A percentile compares a stretch with the other conserved stretches of the same genome.
Conservation (phyloP, 768 basidiomycete genomes). For the Leccinum truebloodii region DNA sequence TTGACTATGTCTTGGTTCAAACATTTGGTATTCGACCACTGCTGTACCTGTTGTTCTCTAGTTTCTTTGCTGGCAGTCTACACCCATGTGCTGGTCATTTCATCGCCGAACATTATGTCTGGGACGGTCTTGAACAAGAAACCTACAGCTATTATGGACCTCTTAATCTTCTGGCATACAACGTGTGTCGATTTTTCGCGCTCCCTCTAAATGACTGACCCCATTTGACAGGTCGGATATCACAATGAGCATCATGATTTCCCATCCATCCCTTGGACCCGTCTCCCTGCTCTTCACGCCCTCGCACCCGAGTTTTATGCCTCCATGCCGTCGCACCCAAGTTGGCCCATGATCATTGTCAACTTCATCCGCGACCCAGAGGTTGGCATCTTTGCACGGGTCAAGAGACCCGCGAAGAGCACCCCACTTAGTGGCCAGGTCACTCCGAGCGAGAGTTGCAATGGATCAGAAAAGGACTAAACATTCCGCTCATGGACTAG, state of each 20-base stretch:
- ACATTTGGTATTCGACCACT: slow-evolving; percentile 50
- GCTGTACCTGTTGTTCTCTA: slow-evolving; percentile 82
- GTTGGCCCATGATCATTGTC: slow-evolving; percentile 93
- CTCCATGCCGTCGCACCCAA: slow-evolving; percentile 79
- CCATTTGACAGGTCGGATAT: slow-evolving; percentile 75
- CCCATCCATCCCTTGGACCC: slow-evolving; percentile 94
- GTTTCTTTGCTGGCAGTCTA: slow-evolving; percentile 95
- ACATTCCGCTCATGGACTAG: slow-evolving; percentile 7
- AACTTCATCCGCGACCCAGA: slow-evolving; percentile 92
- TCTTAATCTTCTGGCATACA: slow-evolving; percentile 89
- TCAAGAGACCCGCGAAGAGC: slow-evolving; percentile 64
- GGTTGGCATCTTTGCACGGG: slow-evolving; percentile 87
- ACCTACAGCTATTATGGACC: slow-evolving; percentile 97
- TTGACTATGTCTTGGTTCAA: slow-evolving; percentile 68
- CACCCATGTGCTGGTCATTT: slow-evolving; percentile 98
- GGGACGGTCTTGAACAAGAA: slow-evolving; percentile 91
- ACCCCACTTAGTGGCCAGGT: slow-evolving; percentile 19
- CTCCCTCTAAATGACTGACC: slow-evolving; percentile 2
- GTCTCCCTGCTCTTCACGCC: slow-evolving; percentile 75
- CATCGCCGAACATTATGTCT: slow-evolving; percentile 95
- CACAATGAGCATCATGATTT: slow-evolving; percentile 99
- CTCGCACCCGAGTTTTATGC: slow-evolving; percentile 95
- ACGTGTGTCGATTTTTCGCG: slow-evolving; percentile 53
- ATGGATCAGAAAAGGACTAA: slow-evolving; percentile 21
- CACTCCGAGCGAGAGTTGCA: slow-evolving; percentile 12